phyloP scores from a whole-genome alignment of 306 rosid species.

The Adenanthera pavonina region DNA sequence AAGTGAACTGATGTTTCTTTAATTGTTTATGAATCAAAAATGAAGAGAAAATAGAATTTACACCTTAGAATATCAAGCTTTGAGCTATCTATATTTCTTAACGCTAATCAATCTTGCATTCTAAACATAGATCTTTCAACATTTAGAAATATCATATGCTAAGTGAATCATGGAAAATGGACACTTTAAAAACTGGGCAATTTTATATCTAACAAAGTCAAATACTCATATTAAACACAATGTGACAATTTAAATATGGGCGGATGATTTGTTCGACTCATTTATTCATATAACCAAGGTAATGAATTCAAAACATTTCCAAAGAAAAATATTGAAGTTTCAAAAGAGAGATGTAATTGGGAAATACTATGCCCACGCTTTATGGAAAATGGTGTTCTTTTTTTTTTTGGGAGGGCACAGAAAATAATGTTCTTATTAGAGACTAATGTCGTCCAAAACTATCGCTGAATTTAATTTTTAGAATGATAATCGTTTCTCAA shows the following conservation, averaged over 20 bases:
- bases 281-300: too few relatives aligned
- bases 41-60: neutral
- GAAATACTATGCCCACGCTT: too few relatives aligned
- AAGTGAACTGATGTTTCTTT: conserved; percentile 1
- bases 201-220: neutral
- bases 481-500: too few relatives aligned
- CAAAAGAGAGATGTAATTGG: neutral
- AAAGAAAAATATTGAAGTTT: neutral
- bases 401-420: too few relatives aligned
- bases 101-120: neutral
- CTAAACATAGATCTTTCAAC: too few relatives aligned
- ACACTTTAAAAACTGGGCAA: neutral
- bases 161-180: neutral
- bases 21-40: neutral
- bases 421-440: too few relatives aligned
- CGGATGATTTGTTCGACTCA: neutral
- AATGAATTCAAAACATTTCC: neutral
- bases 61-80: neutral
- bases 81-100: neutral
- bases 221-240: neutral
- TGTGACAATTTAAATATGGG: neutral
- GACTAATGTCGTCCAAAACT: too few relatives aligned
- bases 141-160: too few relatives aligned
- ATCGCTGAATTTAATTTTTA: too few relatives aligned
- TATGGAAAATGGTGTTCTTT: too few relatives aligned